These are phyloP conservation scores for Lachnellula arida DNA, from an alignment of 2,329 filamentous ascomycete genomes.

Conservation along the genomic window DNA sequence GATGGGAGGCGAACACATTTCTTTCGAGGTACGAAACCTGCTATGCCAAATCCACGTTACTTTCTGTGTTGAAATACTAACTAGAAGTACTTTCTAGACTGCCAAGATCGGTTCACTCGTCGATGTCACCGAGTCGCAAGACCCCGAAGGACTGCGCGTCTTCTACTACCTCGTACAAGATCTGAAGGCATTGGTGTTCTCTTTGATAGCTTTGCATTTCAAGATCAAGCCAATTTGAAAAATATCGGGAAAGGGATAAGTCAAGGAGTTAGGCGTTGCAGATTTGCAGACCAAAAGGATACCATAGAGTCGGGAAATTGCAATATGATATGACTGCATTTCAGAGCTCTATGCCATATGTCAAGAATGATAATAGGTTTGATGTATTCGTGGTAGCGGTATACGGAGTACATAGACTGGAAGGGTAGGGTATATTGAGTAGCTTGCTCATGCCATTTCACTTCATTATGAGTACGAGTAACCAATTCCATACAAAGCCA, in stretches of 20 bases:
- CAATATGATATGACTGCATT: neutral
- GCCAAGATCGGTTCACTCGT: conserved; percentile 97
- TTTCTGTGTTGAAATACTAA: neutral
- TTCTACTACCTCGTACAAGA: conserved; percentile 99
- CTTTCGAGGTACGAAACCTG: conserved; percentile 69
- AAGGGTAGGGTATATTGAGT: no score
- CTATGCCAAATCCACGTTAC: neutral
- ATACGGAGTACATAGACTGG: no score
- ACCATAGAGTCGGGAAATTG: conserved; percentile 22
- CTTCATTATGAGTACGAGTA: no score
- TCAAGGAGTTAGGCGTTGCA: conserved; percentile 28
- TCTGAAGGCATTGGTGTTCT: conserved; percentile 93
- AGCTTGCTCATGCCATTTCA: no score
- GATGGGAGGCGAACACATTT: conserved; percentile 91
- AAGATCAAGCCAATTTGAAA: conserved; percentile 80
- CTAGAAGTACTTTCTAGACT: conserved; percentile 52
- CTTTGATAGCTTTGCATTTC: conserved; percentile 93
- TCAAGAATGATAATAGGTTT: no score
- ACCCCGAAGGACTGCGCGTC: conserved; percentile 91
- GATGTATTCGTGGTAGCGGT: no score
- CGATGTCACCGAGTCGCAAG: conserved; percentile 92
- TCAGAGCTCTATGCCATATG: no score
- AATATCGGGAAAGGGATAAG: conserved; percentile 1
- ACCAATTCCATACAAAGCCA: no score
- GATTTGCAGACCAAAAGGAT: conserved; percentile 19